Percentiles rank a stretch among this genome's conserved stretches.
phyloP scores from a whole-genome alignment of 331 rosid species.

The Quercus tomentella region DNA sequence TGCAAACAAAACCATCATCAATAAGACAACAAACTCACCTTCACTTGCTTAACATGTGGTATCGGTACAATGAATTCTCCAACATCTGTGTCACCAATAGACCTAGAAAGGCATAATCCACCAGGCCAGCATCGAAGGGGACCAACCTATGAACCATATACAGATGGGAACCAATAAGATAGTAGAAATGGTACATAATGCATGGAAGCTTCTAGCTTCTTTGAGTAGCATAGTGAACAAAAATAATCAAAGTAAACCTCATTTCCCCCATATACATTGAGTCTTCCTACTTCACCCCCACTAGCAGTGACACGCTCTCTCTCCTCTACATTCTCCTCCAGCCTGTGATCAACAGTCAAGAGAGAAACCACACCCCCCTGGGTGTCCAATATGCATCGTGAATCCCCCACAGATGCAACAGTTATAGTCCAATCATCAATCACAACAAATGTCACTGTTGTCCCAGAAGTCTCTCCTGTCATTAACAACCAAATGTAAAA shows the following conservation, averaged over 20 bases:
- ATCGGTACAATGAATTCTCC: constrained; percentile 97
- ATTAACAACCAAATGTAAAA: constrained; percentile 15
- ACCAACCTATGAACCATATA: constrained; percentile 60
- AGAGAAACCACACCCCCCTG: constrained; percentile 96
- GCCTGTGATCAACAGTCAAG: constrained; percentile 94
- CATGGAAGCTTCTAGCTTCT: constrained; percentile 3
- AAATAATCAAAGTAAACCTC: constrained; percentile 51
- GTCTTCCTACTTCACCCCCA: constrained; percentile 99
- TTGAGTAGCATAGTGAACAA: not conserved
- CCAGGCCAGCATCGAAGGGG: constrained; percentile 99
- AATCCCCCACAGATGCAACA: constrained; percentile 99
- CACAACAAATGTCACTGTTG: constrained; percentile 94
- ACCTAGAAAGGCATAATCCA: constrained; percentile 96
- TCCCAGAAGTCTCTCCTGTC: constrained; percentile 98
- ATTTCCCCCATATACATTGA: constrained; percentile 86
- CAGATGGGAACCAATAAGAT: constrained; percentile 1
- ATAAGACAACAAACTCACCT: constrained; percentile 42
- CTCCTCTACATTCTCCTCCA: constrained; percentile 96
- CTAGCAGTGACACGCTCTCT: constrained; percentile 99
- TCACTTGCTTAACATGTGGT: constrained; percentile 99
- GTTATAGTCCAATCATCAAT: constrained; percentile 97
- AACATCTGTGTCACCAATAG: constrained; percentile 97
- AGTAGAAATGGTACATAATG: not conserved
- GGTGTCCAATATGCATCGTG: constrained; percentile 93
- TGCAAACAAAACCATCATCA: not conserved